Evolutionary conservation across 345 rosid genomes (phyloP), one percentile per base, ranked within the genome.

Genomic region (Rhodamnia rubescens): DNA sequence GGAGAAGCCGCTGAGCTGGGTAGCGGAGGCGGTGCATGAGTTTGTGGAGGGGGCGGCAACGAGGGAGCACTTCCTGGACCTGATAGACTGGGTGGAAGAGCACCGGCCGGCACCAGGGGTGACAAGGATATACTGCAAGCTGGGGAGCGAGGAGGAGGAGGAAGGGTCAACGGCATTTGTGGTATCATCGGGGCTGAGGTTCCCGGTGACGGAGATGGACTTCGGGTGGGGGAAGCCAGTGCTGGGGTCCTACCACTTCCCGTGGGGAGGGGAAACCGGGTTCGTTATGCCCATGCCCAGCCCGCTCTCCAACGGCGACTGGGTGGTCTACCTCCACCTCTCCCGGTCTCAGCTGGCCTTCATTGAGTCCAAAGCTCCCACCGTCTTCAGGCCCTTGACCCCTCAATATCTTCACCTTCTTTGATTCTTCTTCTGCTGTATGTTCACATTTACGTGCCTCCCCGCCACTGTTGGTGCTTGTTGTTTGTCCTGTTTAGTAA

Each of bases 51-150:
- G 22, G 1, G 90, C 92, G 6, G 88, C 83, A 27, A 93, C 92
- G 3, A 85, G 87, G 88, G 95, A 93, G 74, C 97, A 95, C 88
- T 94, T 95, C 89, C 85, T 94, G 88, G 92, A 92, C 20, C 86
- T 95, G 87, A 92, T 95, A 81, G 98, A 95, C 84, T 95, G 96
- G 96, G 95, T 95, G 22, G 96, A 95, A 88, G 92, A 90, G 4
- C 92, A 74, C 15, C 92, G 94, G 14, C 98, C 98, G 1, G 87
- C 85, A 59, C 92, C 92, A 5, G 89, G 90, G 21, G 9, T 92
- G 84, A 86, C 95, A 40, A 95, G 88, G 92, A 90, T 95, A 40
- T 94, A 93, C 81, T 24, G 87, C 74, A 85, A 61, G 80, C 80
- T 69, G 87, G 84, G 84, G 4, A 24, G 21, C n/a, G 91, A 85